Conservation (phyloP, 148 eudicot genomes). For the Hydrangea macrophylla region DNA sequence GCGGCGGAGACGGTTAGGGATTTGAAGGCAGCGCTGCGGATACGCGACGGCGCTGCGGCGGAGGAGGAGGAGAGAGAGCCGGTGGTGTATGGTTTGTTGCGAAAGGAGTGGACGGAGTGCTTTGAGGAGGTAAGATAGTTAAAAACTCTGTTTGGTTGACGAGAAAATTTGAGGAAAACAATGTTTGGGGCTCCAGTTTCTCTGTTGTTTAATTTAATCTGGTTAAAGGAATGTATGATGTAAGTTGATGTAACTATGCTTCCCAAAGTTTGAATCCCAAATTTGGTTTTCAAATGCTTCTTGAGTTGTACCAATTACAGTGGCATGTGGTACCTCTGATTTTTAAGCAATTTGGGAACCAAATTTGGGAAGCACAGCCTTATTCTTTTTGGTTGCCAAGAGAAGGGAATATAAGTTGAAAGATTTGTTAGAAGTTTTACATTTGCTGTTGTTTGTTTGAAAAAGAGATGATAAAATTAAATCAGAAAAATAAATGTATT, state of each 20-base stretch:
- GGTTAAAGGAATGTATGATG: too few relatives aligned
- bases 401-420: too few relatives aligned
- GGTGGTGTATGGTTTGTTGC: slow-evolving; percentile 58
- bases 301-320: too few relatives aligned
- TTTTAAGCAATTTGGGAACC: too few relatives aligned
- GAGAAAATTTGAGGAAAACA: slow-evolving; percentile 3
- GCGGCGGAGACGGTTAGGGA: slow-evolving; percentile 54
- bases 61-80: slow-evolving; percentile 46
- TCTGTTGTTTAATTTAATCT: background rate
- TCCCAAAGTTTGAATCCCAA: too few relatives aligned
- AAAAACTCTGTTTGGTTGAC: slow-evolving; percentile 2
- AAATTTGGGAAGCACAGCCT: too few relatives aligned
- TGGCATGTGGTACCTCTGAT: too few relatives aligned
- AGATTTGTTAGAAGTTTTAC: background rate
- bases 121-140: slow-evolving; percentile 63
- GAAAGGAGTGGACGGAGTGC: slow-evolving; percentile 63
- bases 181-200: slow-evolving; percentile 11
- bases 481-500: background rate
- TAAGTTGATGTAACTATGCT: too few relatives aligned
- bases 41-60: slow-evolving; percentile 29
- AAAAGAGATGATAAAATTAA: background rate
- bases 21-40: slow-evolving; percentile 54
- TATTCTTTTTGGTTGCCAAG: too few relatives aligned
- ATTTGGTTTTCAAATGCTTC: too few relatives aligned
- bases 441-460: background rate